These are phyloP conservation scores for Chlorella ohadii DNA, from an alignment of 139 green algal species.

Conservation along the genomic window DNA sequence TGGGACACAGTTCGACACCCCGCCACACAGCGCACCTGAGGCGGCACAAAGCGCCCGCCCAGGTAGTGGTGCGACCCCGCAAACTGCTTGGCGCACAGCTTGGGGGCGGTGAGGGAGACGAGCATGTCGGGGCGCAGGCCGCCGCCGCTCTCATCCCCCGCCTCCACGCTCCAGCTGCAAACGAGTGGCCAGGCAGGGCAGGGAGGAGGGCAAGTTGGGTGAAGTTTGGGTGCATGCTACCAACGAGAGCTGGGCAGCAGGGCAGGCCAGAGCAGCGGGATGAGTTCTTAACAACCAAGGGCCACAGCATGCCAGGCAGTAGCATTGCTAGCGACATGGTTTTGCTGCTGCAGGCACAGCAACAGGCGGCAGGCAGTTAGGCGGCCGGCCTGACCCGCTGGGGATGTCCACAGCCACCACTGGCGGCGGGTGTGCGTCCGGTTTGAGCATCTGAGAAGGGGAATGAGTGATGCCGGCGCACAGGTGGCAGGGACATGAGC, in stretches of 20 bases:
- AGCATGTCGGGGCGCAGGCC: slow-evolving; percentile 88
- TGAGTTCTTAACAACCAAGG: no score
- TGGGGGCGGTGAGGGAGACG: slow-evolving; percentile 95
- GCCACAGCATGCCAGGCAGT: no score
- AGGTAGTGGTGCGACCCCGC: slow-evolving; percentile 92
- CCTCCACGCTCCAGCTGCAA: slow-evolving; percentile 78
- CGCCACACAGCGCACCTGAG: neutral
- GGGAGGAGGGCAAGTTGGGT: neutral
- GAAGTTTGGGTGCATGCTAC: no score
- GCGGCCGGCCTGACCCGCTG: neutral
- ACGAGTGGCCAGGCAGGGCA: neutral
- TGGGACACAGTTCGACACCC: no score
- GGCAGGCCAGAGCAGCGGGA: no score
- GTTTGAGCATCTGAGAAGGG: slow-evolving; percentile 63
- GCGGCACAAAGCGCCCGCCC: slow-evolving; percentile 92
- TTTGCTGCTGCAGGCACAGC: no score
- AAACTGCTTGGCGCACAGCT: slow-evolving; percentile 83
- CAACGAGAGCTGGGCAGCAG: no score
- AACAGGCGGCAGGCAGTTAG: neutral
- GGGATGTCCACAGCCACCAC: slow-evolving; percentile 55
- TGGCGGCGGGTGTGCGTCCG: slow-evolving; percentile 49
- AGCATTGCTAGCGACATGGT: no score
- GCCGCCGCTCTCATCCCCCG: slow-evolving; percentile 50
- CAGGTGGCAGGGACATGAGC: no score
- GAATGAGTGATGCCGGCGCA: no score